Percentiles rank a stretch among this genome's conserved stretches.
Evolutionary conservation across 352 stramenopile genomes (phyloP).

Genomic region (Pseudoperonospora humuli): DNA sequence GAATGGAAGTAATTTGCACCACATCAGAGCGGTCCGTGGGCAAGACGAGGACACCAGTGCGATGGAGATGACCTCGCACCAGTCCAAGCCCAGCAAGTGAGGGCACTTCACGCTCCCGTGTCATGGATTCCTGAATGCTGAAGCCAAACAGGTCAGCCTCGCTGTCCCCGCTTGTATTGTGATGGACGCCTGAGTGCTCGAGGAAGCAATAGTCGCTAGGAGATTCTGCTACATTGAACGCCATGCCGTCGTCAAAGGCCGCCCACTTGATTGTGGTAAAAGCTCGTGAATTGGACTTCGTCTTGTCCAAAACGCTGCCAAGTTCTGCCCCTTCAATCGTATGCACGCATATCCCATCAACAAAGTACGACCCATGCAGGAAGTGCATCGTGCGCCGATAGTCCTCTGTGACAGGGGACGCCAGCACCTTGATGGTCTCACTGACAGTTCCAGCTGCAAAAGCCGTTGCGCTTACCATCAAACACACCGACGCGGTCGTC

Average conservation of each 20-base stretch:
- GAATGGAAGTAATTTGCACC: constrained; percentile 57
- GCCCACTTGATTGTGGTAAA: constrained; percentile 74
- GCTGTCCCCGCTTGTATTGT: background rate
- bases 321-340: constrained; percentile 25
- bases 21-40: constrained; percentile 49
- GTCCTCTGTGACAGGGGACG: constrained; percentile 53
- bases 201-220: constrained; percentile 72
- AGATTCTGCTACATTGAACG: constrained; percentile 19
- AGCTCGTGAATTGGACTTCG: constrained; percentile 23
- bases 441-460: constrained; percentile 46
- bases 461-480: constrained; percentile 56
- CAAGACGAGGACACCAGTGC: constrained; percentile 54
- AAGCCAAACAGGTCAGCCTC: constrained; percentile 42
- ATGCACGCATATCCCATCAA: constrained; percentile 55
- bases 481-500: constrained; percentile 26
- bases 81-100: constrained; percentile 48
- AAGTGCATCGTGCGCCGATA: constrained; percentile 64
- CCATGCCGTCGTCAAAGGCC: constrained; percentile 49
- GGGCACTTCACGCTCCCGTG: constrained; percentile 49
- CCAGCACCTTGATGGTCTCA: constrained; percentile 59
- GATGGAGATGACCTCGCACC: constrained; percentile 43
- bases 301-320: background rate
- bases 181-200: constrained; percentile 54
- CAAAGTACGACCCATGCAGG: constrained; percentile 43
- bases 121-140: constrained; percentile 59